phyloP scores from a whole-genome alignment of 176 grass and related monocot genomes.

The Chrysopogon serrulatus region DNA sequence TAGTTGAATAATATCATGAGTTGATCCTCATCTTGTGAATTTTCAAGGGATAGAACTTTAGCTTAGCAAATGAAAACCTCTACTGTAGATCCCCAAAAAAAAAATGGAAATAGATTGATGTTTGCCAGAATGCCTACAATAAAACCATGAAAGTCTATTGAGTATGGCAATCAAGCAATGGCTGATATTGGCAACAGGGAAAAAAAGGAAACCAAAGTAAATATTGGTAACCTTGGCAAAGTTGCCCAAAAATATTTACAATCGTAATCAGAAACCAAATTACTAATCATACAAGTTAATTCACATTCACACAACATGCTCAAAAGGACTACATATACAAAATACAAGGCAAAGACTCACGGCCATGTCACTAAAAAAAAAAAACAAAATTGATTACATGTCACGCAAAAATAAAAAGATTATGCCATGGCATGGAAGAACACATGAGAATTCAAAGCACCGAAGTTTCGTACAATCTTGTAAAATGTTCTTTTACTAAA shows the following conservation, averaged over 20 bases:
- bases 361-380: neutral
- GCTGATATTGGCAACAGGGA: conserved; percentile 72
- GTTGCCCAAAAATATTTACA: conserved; percentile 22
- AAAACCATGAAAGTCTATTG: neutral
- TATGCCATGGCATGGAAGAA: neutral
- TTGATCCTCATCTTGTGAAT: too few relatives aligned
- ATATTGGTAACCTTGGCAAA: conserved; percentile 66
- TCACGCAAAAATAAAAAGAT: neutral
- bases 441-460: neutral
- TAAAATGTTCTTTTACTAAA: neutral
- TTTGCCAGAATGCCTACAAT: conserved; percentile 23
- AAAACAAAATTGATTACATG: neutral
- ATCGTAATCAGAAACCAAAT: neutral
- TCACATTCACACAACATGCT: neutral
- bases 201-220: conserved; percentile 69
- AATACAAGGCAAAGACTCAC: neutral
- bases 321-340: too few relatives aligned
- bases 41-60: neutral
- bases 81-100: neutral
- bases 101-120: neutral
- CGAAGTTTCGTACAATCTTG: neutral
- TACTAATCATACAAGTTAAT: neutral
- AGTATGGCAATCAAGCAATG: conserved; percentile 16
- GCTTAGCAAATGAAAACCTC: neutral
- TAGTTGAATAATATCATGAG: too few relatives aligned